These are phyloP conservation scores for Diphasiastrum complanatum DNA, from an alignment of 83 land plant species.

Conservation along the genomic window DNA sequence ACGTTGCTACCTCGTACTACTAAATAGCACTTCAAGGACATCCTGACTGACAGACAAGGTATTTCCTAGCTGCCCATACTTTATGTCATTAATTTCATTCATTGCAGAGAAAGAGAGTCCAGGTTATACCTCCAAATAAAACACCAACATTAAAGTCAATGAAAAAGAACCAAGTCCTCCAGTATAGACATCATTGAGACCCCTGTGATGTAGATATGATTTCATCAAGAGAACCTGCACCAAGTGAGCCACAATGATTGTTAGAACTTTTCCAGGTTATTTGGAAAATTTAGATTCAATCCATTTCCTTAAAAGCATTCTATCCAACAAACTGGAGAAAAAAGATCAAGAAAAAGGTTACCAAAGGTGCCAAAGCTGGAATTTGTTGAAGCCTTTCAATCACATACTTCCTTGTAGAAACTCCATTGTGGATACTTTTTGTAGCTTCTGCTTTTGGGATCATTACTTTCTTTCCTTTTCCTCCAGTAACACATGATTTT, in stretches of 20 bases:
- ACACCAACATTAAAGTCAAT: conserved; percentile 6
- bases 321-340: too few relatives aligned
- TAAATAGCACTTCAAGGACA: too few relatives aligned
- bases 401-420: conserved; percentile 5
- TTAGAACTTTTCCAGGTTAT: background rate
- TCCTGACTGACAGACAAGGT: too few relatives aligned
- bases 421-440: conserved; percentile 6
- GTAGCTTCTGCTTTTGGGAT: too few relatives aligned
- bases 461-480: background rate
- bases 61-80: too few relatives aligned
- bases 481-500: background rate
- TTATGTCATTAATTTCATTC: too few relatives aligned
- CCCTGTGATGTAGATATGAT: too few relatives aligned
- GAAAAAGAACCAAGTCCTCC: conserved; percentile 13
- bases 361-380: conserved; percentile 14
- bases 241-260: background rate
- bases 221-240: conserved; percentile 9
- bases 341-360: too few relatives aligned
- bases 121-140: conserved; percentile 4
- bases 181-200: conserved; percentile 8
- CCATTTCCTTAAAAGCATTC: background rate
- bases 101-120: conserved; percentile 4
- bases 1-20: too few relatives aligned
- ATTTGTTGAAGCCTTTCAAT: conserved; percentile 4
- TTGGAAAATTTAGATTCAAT: background rate